These are phyloP conservation scores for Aspergillus jensenii DNA, from an alignment of 2,329 filamentous ascomycete species.

Conservation along the genomic window DNA sequence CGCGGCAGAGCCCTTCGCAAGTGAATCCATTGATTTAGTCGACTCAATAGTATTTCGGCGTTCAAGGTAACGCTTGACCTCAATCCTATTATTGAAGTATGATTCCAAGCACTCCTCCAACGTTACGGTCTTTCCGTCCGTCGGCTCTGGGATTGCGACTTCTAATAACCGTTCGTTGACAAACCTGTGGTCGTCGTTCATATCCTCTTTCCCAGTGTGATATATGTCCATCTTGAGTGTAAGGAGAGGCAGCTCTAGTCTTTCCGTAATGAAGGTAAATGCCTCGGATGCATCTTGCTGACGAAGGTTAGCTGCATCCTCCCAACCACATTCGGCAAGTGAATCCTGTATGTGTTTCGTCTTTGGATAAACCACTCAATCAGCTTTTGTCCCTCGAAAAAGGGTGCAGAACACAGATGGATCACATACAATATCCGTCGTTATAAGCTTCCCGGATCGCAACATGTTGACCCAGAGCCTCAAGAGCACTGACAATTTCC, in stretches of 20 bases:
- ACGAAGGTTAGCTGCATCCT: constrained; percentile 70
- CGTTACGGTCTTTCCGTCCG: constrained; percentile 67
- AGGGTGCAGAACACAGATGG: not conserved
- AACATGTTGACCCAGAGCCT: constrained; percentile 93
- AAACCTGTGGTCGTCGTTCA: constrained; percentile 88
- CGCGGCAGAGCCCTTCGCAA: constrained; percentile 35
- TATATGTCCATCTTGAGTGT: constrained; percentile 94
- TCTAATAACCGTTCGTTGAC: constrained; percentile 89
- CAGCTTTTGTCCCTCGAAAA: not conserved
- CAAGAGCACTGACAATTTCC: constrained; percentile 73
- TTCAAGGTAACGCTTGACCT: constrained; percentile 75
- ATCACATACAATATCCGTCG: constrained; percentile 69
- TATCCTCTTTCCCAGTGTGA: constrained; percentile 80
- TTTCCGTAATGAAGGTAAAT: constrained; percentile 91
- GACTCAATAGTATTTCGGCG: constrained; percentile 59
- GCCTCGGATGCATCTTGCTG: constrained; percentile 97
- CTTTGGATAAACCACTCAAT: constrained; percentile 43
- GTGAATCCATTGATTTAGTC: constrained; percentile 35
- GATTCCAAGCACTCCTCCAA: constrained; percentile 89
- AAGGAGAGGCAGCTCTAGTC: constrained; percentile 79
- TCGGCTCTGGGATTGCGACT: constrained; percentile 73
- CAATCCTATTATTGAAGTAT: constrained; percentile 92
- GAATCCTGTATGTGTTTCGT: constrained; percentile 80
- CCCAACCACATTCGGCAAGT: constrained; percentile 83
- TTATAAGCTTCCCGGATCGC: constrained; percentile 79